phyloP scores from a whole-genome alignment of 1,284 basidiomycete genomes.

The Microbotryum saponariae region DNA sequence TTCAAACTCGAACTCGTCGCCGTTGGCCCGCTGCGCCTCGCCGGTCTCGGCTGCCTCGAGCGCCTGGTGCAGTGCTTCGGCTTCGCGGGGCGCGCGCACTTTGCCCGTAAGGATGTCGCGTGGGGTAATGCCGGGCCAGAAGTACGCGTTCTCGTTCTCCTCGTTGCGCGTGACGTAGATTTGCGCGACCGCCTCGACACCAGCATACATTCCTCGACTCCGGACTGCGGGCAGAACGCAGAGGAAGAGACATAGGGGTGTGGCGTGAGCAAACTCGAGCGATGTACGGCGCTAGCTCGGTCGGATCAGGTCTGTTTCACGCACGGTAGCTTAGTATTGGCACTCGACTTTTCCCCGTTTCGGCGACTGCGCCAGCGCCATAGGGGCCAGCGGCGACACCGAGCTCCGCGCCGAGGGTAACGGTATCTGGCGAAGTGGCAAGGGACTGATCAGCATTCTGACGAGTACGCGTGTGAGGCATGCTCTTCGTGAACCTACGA shows the following conservation, averaged over 20 bases:
- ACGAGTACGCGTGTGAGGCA: not conserved
- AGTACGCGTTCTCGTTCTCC: conserved; percentile 35
- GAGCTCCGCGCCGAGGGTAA: conserved; percentile 48
- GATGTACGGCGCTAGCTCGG: not conserved
- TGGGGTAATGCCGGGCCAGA: conserved; percentile 44
- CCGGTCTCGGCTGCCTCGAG: conserved; percentile 49
- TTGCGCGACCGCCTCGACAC: conserved; percentile 46
- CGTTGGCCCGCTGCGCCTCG: conserved; percentile 44
- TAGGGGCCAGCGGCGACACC: conserved; percentile 49
- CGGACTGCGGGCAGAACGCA: not conserved
- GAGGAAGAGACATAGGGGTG: not conserved
- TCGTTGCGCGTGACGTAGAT: conserved; percentile 41
- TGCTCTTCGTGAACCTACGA: too few species aligned
- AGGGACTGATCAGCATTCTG: too few species aligned
- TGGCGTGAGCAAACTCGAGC: not conserved
- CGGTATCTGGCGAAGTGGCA: conserved; percentile 43
- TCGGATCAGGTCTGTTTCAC: not conserved
- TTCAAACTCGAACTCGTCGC: conserved; percentile 30
- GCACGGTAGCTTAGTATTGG: conserved; percentile 44
- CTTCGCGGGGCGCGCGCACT: conserved; percentile 45
- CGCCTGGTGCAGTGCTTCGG: conserved; percentile 43
- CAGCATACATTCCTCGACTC: conserved; percentile 45
- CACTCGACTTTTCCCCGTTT: conserved; percentile 44
- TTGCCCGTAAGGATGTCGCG: conserved; percentile 43
- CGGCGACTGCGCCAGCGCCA: conserved; percentile 46